These are phyloP conservation scores for Periconia macrospinosa DNA, from an alignment of 2,329 filamentous ascomycete species.

Conservation along the genomic window DNA sequence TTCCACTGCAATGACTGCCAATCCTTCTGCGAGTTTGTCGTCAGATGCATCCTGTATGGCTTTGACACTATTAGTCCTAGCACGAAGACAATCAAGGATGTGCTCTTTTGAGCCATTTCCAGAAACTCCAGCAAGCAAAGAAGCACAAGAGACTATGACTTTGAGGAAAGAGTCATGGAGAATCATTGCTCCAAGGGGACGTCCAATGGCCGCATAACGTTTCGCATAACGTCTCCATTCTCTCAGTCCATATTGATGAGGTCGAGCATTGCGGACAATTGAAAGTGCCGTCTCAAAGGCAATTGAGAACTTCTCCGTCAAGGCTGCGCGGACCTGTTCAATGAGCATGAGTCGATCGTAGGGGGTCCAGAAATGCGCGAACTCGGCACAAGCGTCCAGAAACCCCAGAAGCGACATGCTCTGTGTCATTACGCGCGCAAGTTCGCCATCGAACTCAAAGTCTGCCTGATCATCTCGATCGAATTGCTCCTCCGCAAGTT, in stretches of 20 bases:
- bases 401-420: conserved; percentile 89
- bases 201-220: conserved; percentile 76
- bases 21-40: conserved; percentile 51
- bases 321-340: conserved; percentile 68
- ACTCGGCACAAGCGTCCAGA: conserved; percentile 75
- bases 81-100: conserved; percentile 69
- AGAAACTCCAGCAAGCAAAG: conserved; percentile 68
- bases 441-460: conserved; percentile 52
- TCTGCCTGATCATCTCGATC: conserved; percentile 59
- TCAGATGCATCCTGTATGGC: conserved; percentile 21
- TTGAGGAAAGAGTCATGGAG: conserved; percentile 87
- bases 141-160: conserved; percentile 77
- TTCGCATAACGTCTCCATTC: conserved; percentile 88
- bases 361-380: conserved; percentile 79
- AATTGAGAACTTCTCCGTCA: conserved; percentile 84
- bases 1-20: conserved; percentile 74
- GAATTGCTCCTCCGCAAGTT: conserved; percentile 56
- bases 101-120: conserved; percentile 63
- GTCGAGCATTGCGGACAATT: conserved; percentile 78
- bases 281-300: conserved; percentile 88
- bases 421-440: conserved; percentile 70
- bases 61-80: conserved; percentile 18
- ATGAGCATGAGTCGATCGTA: conserved; percentile 74
- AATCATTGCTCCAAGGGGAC: conserved; percentile 88
- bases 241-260: conserved; percentile 65